A percentile compares a stretch with the other conserved stretches of the same genome.
Evolutionary conservation across 106 monocot species (phyloP).

Genomic region (Triglochin maritima): DNA sequence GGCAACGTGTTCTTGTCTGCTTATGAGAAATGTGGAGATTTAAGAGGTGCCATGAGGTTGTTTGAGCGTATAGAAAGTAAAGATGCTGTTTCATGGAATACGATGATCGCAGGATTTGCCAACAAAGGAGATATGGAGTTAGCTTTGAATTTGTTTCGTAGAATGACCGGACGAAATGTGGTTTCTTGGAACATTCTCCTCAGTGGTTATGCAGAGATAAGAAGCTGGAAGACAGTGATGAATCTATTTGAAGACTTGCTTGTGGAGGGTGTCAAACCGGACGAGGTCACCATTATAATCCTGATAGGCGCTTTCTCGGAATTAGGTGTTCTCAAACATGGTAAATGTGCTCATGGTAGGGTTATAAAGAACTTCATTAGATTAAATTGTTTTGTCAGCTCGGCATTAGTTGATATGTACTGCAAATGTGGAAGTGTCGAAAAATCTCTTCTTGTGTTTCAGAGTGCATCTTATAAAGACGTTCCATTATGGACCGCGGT

Average conservation of each 20-base stretch:
- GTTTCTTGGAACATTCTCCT: conserved; percentile 66
- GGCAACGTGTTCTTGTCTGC: conserved; percentile 54
- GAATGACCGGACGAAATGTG: conserved; percentile 39
- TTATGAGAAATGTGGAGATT: conserved; percentile 50
- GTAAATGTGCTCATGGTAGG: conserved; percentile 45
- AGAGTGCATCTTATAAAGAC: conserved; percentile 32
- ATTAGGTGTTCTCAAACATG: conserved; percentile 29
- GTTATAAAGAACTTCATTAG: conserved; percentile 17
- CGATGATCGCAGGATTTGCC: conserved; percentile 38
- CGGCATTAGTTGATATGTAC: conserved; percentile 72
- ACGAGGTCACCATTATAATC: conserved; percentile 34
- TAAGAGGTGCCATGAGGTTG: conserved; percentile 21
- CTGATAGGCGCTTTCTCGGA: conserved; percentile 32
- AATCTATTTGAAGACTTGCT: conserved; percentile 34
- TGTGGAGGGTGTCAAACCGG: conserved; percentile 27
- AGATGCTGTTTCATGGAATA: conserved; percentile 56
- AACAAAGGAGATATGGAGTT: conserved; percentile 25
- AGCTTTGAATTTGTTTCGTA: conserved; percentile 23
- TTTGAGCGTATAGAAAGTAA: conserved; percentile 30
- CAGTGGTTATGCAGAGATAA: conserved; percentile 28
- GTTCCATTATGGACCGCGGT: conserved; percentile 46
- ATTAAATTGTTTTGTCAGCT: conserved; percentile 44
- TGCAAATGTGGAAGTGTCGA: conserved; percentile 55
- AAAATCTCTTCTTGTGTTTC: conserved; percentile 23
- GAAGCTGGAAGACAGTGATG: conserved; percentile 11